These are phyloP conservation scores for Backusella morwellensis DNA, from an alignment of 192 early-diverging fungal genomes.

Conservation along the genomic window DNA sequence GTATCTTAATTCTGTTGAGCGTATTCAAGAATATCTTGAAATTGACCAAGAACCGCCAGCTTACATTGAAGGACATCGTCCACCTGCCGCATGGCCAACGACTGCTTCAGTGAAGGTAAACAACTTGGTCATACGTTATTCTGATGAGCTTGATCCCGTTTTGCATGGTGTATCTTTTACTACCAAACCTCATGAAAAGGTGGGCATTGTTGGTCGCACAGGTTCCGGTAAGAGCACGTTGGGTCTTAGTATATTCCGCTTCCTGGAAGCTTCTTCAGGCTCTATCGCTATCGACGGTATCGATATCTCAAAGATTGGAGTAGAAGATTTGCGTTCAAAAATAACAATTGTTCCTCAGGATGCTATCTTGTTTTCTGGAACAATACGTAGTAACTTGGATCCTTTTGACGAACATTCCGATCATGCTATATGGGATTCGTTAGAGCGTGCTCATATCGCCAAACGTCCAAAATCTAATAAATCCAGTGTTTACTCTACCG, in stretches of 20 bases:
- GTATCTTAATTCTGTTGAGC: slow-evolving; percentile 83
- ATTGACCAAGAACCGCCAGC: slow-evolving; percentile 78
- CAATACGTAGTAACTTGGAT: slow-evolving; percentile 80
- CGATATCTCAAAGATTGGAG: slow-evolving; percentile 65
- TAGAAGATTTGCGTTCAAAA: slow-evolving; percentile 66
- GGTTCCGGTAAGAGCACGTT: slow-evolving; percentile 78
- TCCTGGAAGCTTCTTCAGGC: slow-evolving; percentile 66
- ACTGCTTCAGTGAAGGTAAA: slow-evolving; percentile 57
- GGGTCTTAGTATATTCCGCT: slow-evolving; percentile 66
- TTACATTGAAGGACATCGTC: slow-evolving; percentile 48
- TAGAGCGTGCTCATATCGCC: slow-evolving; percentile 21
- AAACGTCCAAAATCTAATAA: background rate
- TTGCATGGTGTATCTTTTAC: slow-evolving; percentile 40
- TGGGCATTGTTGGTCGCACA: slow-evolving; percentile 84
- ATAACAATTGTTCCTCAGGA: slow-evolving; percentile 82
- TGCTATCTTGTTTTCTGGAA: slow-evolving; percentile 63
- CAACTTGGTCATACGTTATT: slow-evolving; percentile 64
- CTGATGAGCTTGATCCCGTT: slow-evolving; percentile 46
- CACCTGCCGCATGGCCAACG: slow-evolving; percentile 57
- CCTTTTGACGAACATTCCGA: slow-evolving; percentile 71
- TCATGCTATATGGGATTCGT: slow-evolving; percentile 30
- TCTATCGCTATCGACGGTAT: slow-evolving; percentile 68
- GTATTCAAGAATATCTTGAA: slow-evolving; percentile 75
- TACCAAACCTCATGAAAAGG: slow-evolving; percentile 69
- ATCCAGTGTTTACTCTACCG: background rate